Evolutionary conservation across 805 yeast genomes (phyloP).

Genomic region (Sungouiella blattae): DNA sequence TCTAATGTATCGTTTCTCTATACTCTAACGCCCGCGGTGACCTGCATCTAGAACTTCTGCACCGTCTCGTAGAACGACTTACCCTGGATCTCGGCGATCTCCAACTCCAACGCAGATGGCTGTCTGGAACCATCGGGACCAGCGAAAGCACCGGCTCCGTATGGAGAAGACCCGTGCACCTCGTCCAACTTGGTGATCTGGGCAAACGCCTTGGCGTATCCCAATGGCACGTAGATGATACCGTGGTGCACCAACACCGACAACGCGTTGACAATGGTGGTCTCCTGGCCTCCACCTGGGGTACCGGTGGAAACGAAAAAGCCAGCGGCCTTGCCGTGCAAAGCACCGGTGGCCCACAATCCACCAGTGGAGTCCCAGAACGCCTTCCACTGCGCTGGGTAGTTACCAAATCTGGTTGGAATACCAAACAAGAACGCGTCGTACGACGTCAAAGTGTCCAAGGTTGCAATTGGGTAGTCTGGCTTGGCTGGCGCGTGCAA

Average conservation of each 20-base stretch:
- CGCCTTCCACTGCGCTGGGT: slow-evolving; percentile 20
- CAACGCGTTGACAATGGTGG: slow-evolving; percentile 18
- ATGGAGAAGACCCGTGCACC: slow-evolving; percentile 18
- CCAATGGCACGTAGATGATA: slow-evolving; percentile 19
- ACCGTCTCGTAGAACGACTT: slow-evolving; percentile 16
- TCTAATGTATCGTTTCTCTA: too few species aligned
- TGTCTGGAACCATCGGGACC: slow-evolving; percentile 18
- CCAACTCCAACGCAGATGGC: slow-evolving; percentile 20
- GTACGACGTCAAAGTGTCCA: slow-evolving; percentile 16
- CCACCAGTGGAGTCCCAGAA: slow-evolving; percentile 20
- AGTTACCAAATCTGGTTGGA: slow-evolving; percentile 18
- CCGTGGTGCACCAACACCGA: slow-evolving; percentile 19
- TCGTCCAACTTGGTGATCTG: slow-evolving; percentile 16
- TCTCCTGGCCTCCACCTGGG: slow-evolving; percentile 19
- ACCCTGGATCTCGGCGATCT: slow-evolving; percentile 18
- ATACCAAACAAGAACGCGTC: slow-evolving; percentile 19
- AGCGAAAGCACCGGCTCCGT: slow-evolving; percentile 18
- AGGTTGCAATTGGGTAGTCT: slow-evolving; percentile 17
- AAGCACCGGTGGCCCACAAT: slow-evolving; percentile 17
- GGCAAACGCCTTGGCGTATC: slow-evolving; percentile 18
- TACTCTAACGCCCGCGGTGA: too few species aligned
- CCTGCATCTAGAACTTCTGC: slow-evolving; percentile 14
- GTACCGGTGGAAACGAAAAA: slow-evolving; percentile 15
- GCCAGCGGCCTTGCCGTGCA: slow-evolving; percentile 18
- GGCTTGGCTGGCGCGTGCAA: slow-evolving; percentile 19